A percentile compares a stretch with the other conserved stretches of the same genome.
Evolutionary conservation across 192 early-diverging fungal species (phyloP).

Genomic region (Nowakowskiella sp.): DNA sequence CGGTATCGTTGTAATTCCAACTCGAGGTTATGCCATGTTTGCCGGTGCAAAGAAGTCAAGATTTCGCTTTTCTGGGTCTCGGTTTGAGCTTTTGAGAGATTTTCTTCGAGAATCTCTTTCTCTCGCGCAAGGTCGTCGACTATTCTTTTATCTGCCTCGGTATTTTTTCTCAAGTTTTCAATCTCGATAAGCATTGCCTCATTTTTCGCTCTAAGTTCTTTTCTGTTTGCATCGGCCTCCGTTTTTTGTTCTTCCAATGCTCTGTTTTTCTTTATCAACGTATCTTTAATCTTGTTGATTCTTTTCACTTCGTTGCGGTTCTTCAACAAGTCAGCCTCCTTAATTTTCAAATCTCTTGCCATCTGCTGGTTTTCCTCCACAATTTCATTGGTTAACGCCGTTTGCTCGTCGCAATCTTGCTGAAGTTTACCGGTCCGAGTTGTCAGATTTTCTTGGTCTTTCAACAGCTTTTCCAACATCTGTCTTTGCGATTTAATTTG

Average conservation of each 20-base stretch:
- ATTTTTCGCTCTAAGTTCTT: conserved; percentile 29
- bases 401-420: conserved; percentile 51
- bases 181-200: conserved; percentile 28
- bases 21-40: conserved; percentile 47
- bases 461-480: conserved; percentile 46
- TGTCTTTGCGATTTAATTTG: conserved; percentile 46
- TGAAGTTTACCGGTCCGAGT: conserved; percentile 43
- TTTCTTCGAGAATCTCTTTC: conserved; percentile 37
- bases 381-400: conserved; percentile 34
- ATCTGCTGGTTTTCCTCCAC: conserved; percentile 38
- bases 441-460: conserved; percentile 43
- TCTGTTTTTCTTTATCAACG: conserved; percentile 45
- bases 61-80: conserved; percentile 28
- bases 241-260: conserved; percentile 45
- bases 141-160: conserved; percentile 37
- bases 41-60: conserved; percentile 30
- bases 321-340: conserved; percentile 36
- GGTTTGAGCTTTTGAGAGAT: conserved; percentile 28
- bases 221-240: conserved; percentile 44
- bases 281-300: conserved; percentile 39
- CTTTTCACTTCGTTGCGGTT: conserved; percentile 39
- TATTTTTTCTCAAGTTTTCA: conserved; percentile 26
- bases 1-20: conserved; percentile 35
- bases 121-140: conserved; percentile 49
- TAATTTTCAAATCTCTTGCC: conserved; percentile 31